Conservation (phyloP, 495 filamentous ascomycete genomes). For the Penicillium tannophilum region DNA sequence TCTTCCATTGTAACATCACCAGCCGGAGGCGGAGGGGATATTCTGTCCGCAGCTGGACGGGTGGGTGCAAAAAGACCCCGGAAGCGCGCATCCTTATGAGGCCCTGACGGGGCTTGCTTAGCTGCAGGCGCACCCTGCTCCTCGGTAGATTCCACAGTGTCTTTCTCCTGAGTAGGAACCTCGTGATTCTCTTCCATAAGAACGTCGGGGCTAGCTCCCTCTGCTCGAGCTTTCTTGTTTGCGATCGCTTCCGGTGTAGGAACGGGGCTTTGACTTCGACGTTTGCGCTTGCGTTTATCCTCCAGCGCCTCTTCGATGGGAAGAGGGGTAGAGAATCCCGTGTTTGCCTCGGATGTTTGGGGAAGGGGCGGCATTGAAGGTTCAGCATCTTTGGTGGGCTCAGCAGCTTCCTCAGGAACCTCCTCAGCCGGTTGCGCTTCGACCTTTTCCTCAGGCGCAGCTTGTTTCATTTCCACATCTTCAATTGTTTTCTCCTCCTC, state of each 20-base stretch:
- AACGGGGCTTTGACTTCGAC: constrained; percentile 68
- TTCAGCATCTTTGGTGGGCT: constrained; percentile 21
- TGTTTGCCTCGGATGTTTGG: constrained; percentile 30
- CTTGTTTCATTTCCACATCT: constrained; percentile 1
- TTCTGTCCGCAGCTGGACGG: constrained; percentile 21
- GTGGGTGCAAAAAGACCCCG: constrained; percentile 53
- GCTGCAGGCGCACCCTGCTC: constrained; percentile 15
- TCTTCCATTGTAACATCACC: constrained; percentile 43
- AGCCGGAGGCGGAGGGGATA: constrained; percentile 27
- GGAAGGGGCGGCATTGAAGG: constrained; percentile 13
- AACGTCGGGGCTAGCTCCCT: constrained; percentile 31
- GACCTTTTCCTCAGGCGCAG: neutral
- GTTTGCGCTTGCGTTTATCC: constrained; percentile 72
- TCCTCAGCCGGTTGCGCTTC: constrained; percentile 17
- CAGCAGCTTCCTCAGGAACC: constrained; percentile 30
- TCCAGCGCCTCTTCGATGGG: constrained; percentile 45
- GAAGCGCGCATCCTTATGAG: constrained; percentile 51
- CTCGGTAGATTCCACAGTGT: constrained; percentile 4
- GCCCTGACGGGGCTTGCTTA: constrained; percentile 19
- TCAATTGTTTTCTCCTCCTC: constrained; percentile 11
- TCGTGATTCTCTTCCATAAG: constrained; percentile 33
- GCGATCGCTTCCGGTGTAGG: constrained; percentile 51
- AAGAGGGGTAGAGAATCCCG: constrained; percentile 38
- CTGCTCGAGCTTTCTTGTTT: constrained; percentile 47
- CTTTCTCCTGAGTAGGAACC: constrained; percentile 15